A percentile compares a stretch with the other conserved stretches of the same genome.
Conservation (phyloP, 2,329 filamentous ascomycete species). For the Leptographium radiaticola region DNA sequence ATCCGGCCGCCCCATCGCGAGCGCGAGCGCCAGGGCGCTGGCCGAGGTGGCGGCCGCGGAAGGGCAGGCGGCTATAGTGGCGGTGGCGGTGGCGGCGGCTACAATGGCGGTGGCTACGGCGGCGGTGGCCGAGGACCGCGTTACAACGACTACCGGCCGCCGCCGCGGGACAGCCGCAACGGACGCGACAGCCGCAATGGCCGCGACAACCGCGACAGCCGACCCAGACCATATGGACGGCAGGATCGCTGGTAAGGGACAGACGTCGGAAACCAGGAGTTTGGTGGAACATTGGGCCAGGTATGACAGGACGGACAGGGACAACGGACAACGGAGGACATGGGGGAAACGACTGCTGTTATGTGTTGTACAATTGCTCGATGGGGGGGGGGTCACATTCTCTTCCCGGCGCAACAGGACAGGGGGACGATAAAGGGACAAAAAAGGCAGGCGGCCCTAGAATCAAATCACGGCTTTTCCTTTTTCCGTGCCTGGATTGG, state of each 20-base stretch:
- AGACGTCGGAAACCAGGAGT: neutral
- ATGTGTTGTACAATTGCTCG: no score
- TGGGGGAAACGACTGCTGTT: neutral
- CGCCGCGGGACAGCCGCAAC: neutral
- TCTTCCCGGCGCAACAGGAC: no score
- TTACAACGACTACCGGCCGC: conserved; percentile 8
- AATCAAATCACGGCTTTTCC: neutral
- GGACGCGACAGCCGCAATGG: neutral
- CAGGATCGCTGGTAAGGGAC: neutral
- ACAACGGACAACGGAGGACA: neutral
- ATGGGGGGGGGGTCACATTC: no score
- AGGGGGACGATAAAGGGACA: no score
- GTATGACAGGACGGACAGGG: neutral
- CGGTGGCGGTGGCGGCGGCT: conserved; percentile 14
- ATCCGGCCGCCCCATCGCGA: conserved; percentile 47
- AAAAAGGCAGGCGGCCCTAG: no score
- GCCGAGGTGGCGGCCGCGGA: conserved; percentile 8
- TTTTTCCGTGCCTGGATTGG: neutral
- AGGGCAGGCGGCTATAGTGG: neutral
- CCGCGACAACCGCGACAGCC: no score
- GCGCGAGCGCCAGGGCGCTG: conserved; percentile 24
- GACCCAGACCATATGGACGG: neutral
- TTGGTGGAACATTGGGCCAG: neutral
- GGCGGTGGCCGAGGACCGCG: conserved; percentile 5
- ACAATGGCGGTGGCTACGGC: conserved; percentile 15